These are phyloP conservation scores for Globisporangium heterothallicum DNA, from an alignment of 352 stramenopile genomes.

Conservation along the genomic window DNA sequence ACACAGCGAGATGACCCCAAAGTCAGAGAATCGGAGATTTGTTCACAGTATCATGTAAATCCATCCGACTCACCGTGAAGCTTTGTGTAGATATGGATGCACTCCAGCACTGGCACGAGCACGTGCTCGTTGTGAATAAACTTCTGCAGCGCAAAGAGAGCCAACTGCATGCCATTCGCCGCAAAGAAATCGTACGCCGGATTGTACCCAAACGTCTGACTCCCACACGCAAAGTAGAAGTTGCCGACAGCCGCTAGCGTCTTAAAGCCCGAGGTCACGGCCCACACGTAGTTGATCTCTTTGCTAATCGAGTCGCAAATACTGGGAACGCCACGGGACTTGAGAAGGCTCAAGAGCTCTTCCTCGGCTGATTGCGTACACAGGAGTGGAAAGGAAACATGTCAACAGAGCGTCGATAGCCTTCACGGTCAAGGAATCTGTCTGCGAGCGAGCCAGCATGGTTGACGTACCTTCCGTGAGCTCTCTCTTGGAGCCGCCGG, in stretches of 20 bases:
- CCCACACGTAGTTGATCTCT: constrained; percentile 79
- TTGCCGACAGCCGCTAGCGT: constrained; percentile 60
- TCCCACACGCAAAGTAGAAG: constrained; percentile 75
- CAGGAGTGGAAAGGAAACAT: background rate
- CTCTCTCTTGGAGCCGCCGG: constrained; percentile 12
- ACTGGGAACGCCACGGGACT: constrained; percentile 49
- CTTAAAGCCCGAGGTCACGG: constrained; percentile 60
- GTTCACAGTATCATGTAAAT: background rate
- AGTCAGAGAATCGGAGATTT: no score
- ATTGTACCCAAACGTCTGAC: constrained; percentile 62
- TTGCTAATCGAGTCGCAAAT: constrained; percentile 66
- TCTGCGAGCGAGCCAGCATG: no score
- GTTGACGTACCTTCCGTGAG: constrained; percentile 31
- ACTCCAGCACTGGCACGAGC: constrained; percentile 60
- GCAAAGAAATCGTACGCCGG: constrained; percentile 61
- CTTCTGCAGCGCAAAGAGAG: constrained; percentile 61
- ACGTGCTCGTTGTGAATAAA: constrained; percentile 70
- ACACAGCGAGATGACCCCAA: constrained; percentile 3
- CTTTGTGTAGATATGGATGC: constrained; percentile 65
- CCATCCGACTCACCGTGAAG: constrained; percentile 38
- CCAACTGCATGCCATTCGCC: constrained; percentile 58
- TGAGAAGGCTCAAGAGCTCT: constrained; percentile 58
- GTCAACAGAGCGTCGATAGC: no score
- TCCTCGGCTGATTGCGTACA: constrained; percentile 34
- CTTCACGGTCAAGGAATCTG: no score